A percentile compares a stretch with the other conserved stretches of the same genome.
Conservation (phyloP, 2,329 filamentous ascomycete genomes). For the Diaporthe velutina region DNA sequence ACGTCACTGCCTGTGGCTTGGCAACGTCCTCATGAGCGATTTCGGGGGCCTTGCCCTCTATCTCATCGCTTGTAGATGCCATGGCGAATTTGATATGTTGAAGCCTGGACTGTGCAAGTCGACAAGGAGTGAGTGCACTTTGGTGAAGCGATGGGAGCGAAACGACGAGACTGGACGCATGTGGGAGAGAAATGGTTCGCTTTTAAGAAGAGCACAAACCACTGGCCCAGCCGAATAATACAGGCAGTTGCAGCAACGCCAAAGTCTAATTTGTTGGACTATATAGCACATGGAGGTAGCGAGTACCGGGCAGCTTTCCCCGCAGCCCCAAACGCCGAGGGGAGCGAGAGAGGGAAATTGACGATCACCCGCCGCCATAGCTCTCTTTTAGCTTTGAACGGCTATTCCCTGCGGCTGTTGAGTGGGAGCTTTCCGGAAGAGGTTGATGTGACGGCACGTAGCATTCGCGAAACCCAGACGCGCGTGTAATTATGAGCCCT, state of each 20-base stretch:
- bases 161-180: not conserved
- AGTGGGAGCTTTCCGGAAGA: not conserved
- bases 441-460: not conserved
- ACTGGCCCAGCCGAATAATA: not conserved
- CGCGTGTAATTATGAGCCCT: not conserved
- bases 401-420: constrained; percentile 18
- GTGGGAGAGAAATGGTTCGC: not conserved
- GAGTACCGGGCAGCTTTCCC: constrained; percentile 1
- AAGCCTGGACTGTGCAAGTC: not conserved
- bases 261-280: not conserved
- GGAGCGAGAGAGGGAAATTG: not conserved
- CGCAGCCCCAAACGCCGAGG: constrained; percentile 17
- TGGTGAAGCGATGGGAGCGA: not conserved
- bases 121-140: not conserved
- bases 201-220: not conserved
- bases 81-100: not conserved
- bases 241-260: not conserved
- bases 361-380: constrained; percentile 11
- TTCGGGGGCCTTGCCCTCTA: not conserved
- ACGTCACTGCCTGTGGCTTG: not conserved
- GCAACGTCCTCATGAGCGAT: constrained; percentile 7
- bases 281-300: not conserved
- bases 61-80: constrained; percentile 9
- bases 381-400: constrained; percentile 1
- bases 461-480: not conserved